Conservation (phyloP, 768 basidiomycete species). For the Pisolithus marmoratus region DNA sequence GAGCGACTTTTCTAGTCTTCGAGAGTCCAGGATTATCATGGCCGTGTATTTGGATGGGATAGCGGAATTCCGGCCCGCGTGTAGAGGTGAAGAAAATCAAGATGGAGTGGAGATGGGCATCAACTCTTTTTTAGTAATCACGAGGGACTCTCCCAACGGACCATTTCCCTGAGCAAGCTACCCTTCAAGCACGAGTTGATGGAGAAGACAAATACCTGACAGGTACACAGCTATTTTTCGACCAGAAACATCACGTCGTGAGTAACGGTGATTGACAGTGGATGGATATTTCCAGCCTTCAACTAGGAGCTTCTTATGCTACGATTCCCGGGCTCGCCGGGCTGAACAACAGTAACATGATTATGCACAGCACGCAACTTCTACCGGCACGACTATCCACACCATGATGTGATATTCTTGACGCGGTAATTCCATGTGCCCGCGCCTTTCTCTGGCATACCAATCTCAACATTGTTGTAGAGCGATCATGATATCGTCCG, state of each 20-base stretch:
- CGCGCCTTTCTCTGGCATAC: too few relatives aligned
- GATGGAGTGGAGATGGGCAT: slow-evolving; percentile 79
- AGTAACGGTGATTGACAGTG: slow-evolving; percentile 23
- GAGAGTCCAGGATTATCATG: too few relatives aligned
- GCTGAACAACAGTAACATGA: too few relatives aligned
- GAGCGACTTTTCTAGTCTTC: too few relatives aligned
- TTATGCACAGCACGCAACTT: slow-evolving; percentile 79
- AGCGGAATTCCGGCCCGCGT: slow-evolving; percentile 67
- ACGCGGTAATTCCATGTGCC: too few relatives aligned
- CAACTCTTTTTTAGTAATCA: slow-evolving; percentile 60
- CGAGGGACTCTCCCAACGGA: slow-evolving; percentile 63
- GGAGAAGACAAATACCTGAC: slow-evolving; percentile 6
- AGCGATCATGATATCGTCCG: too few relatives aligned
- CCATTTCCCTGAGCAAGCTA: slow-evolving; percentile 63
- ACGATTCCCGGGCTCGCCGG: slow-evolving; percentile 74
- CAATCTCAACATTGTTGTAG: too few relatives aligned
- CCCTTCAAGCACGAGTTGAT: slow-evolving; percentile 11
- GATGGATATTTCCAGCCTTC: slow-evolving; percentile 19
- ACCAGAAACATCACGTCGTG: slow-evolving; percentile 75
- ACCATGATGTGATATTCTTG: slow-evolving; percentile 55
- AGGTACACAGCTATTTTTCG: slow-evolving; percentile 51
- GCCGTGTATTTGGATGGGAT: slow-evolving; percentile 82
- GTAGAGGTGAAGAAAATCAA: slow-evolving; percentile 55
- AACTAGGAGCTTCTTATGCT: slow-evolving; percentile 81
- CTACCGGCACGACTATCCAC: slow-evolving; percentile 85